Evolutionary conservation across 345 rosid genomes (phyloP).

Genomic region (Aethionema arabicum): DNA sequence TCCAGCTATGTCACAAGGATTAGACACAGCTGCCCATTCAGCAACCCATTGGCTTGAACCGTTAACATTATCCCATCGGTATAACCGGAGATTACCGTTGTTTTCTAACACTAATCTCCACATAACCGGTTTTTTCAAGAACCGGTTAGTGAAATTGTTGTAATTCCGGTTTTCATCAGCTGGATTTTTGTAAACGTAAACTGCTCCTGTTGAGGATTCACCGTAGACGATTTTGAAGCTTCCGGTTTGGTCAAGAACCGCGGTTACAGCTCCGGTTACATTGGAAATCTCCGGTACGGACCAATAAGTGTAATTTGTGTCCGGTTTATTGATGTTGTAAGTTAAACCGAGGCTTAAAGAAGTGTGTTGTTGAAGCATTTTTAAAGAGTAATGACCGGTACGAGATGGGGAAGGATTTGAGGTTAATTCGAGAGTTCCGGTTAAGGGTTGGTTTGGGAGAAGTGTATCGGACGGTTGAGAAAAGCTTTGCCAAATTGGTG

Average conservation of each 20-base stretch:
- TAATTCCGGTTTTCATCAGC: conserved; percentile 44
- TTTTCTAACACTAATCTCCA: conserved; percentile 68
- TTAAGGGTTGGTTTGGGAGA: conserved; percentile 79
- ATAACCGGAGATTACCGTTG: conserved; percentile 75
- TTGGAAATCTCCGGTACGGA: conserved; percentile 82
- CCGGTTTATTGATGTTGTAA: conserved; percentile 45
- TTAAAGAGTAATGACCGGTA: conserved; percentile 70
- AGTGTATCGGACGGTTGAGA: conserved; percentile 78
- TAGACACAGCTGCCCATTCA: conserved; percentile 91
- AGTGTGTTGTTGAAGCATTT: conserved; percentile 81
- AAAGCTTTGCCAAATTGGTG: conserved; percentile 74
- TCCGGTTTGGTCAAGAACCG: conserved; percentile 68
- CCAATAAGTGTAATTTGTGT: conserved; percentile 84
- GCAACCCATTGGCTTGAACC: conserved; percentile 83
- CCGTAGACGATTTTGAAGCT: conserved; percentile 87
- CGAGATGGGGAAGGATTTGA: conserved; percentile 46
- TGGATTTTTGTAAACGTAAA: conserved; percentile 73
- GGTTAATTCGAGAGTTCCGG: conserved; percentile 65
- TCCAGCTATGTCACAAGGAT: conserved; percentile 86
- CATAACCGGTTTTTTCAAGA: conserved; percentile 33
- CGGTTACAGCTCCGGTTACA: conserved; percentile 76
- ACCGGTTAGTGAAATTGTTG: conserved; percentile 34
- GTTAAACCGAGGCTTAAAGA: conserved; percentile 85
- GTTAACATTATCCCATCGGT: conserved; percentile 81
- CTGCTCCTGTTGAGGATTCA: conserved; percentile 67